Evolutionary conservation across 2,329 filamentous ascomycete genomes (phyloP).

Genomic region (Colletotrichum sidae): DNA sequence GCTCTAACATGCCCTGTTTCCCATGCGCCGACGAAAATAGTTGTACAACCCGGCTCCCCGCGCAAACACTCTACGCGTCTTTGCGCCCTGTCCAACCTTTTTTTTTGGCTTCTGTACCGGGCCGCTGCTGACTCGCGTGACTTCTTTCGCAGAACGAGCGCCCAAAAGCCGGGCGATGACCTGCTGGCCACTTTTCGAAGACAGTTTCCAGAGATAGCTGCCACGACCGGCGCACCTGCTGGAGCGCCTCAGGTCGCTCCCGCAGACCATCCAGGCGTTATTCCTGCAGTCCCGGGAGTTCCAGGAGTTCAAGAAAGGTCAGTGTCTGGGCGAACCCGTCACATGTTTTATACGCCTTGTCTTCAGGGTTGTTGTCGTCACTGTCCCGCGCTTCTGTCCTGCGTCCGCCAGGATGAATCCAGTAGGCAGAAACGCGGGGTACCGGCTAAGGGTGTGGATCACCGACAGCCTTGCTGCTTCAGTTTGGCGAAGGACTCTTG

Average conservation of each 20-base stretch:
- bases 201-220: slow-evolving; percentile 80
- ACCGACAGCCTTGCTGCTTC: not conserved
- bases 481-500: not conserved
- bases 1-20: slow-evolving; percentile 32
- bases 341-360: not conserved
- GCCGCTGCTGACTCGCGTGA: slow-evolving; percentile 27
- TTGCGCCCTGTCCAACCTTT: slow-evolving; percentile 28
- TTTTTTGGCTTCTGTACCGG: slow-evolving; percentile 23
- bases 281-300: slow-evolving; percentile 3
- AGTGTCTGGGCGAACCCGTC: slow-evolving; percentile 7
- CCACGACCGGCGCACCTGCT: slow-evolving; percentile 58
- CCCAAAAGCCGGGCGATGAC: slow-evolving; percentile 88
- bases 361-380: slow-evolving; percentile 8
- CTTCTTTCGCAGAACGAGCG: slow-evolving; percentile 69
- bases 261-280: slow-evolving; percentile 43
- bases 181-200: slow-evolving; percentile 87
- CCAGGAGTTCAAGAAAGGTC: slow-evolving; percentile 35
- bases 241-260: slow-evolving; percentile 50
- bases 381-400: slow-evolving; percentile 2
- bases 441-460: slow-evolving; percentile 8
- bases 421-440: slow-evolving; percentile 33
- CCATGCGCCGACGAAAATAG: slow-evolving; percentile 34
- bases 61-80: slow-evolving; percentile 10
- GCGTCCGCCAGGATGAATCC: slow-evolving; percentile 14
- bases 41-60: slow-evolving; percentile 29